These are phyloP conservation scores for Cercospora beticola DNA, from an alignment of 2,329 filamentous ascomycete genomes.

Conservation along the genomic window DNA sequence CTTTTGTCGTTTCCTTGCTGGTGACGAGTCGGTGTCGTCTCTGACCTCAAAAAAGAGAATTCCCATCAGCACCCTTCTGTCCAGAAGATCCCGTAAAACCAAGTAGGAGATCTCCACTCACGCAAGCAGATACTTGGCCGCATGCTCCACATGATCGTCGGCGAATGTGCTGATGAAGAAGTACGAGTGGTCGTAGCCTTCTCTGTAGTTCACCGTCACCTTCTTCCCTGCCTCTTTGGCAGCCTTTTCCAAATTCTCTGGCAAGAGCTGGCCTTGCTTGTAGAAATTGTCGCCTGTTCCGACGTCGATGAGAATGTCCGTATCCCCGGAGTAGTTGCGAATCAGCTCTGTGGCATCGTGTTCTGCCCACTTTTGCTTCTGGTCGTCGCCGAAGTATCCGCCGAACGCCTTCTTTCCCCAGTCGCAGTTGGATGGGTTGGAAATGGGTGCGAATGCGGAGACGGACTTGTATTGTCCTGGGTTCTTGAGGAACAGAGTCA, in stretches of 20 bases:
- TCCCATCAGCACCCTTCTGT: constrained; percentile 17
- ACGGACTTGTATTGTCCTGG: constrained; percentile 71
- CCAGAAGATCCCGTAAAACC: neutral
- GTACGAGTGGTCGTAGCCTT: constrained; percentile 95
- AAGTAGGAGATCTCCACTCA: constrained; percentile 17
- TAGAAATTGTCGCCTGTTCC: constrained; percentile 96
- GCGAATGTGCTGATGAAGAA: constrained; percentile 92
- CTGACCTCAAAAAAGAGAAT: constrained; percentile 9
- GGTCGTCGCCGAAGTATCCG: constrained; percentile 79
- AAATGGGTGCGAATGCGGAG: constrained; percentile 29
- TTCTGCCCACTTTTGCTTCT: constrained; percentile 75
- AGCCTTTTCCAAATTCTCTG: constrained; percentile 84
- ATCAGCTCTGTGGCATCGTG: constrained; percentile 92
- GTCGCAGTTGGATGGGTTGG: constrained; percentile 60
- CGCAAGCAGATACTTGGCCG: constrained; percentile 71
- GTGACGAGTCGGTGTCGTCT: constrained; percentile 4
- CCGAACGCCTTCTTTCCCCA: constrained; percentile 96
- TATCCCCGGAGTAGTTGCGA: constrained; percentile 67
- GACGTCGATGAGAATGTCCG: constrained; percentile 85
- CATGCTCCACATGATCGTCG: constrained; percentile 86
- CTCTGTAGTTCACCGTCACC: constrained; percentile 78
- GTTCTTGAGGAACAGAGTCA: constrained; percentile 89
- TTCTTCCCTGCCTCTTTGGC: constrained; percentile 73
- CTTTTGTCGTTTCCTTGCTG: constrained; percentile 14
- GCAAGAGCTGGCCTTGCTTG: constrained; percentile 86